These are phyloP conservation scores for Urtica urens DNA, from an alignment of 306 rosid species.

Conservation along the genomic window DNA sequence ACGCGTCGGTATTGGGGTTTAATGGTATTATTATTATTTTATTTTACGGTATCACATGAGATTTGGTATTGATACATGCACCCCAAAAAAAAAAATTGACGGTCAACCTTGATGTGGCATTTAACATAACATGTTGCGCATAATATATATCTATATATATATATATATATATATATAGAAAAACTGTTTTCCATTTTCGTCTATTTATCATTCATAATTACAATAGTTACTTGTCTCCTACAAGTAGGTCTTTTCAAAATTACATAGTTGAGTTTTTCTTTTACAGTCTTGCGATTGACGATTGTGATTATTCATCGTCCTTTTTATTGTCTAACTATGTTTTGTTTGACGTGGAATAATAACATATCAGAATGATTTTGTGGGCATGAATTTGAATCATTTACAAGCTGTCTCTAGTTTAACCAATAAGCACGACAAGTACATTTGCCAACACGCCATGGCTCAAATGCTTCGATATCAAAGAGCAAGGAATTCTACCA, in stretches of 20 bases:
- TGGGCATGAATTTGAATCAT: not conserved
- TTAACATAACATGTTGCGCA: conserved; percentile 9
- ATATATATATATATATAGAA: too few species aligned
- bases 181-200: not conserved
- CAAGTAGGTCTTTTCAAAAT: not conserved
- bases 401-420: not conserved
- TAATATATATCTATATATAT: too few species aligned
- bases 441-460: too few species aligned
- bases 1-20: not conserved
- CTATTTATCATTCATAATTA: not conserved
- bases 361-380: not conserved
- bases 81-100: not conserved
- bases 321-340: not conserved
- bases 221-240: not conserved
- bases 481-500: too few species aligned
- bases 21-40: not conserved
- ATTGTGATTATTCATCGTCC: not conserved
- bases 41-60: not conserved
- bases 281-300: too few species aligned
- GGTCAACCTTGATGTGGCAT: conserved; percentile 9
- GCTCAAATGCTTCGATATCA: too few species aligned
- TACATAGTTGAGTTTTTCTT: too few species aligned
- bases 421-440: too few species aligned
- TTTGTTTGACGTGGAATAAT: not conserved
- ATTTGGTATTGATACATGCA: conserved; percentile 9